Base-by-base conservation (phyloP, 768 basidiomycete species). In the Tylopilus cervinicoccineus region DNA sequence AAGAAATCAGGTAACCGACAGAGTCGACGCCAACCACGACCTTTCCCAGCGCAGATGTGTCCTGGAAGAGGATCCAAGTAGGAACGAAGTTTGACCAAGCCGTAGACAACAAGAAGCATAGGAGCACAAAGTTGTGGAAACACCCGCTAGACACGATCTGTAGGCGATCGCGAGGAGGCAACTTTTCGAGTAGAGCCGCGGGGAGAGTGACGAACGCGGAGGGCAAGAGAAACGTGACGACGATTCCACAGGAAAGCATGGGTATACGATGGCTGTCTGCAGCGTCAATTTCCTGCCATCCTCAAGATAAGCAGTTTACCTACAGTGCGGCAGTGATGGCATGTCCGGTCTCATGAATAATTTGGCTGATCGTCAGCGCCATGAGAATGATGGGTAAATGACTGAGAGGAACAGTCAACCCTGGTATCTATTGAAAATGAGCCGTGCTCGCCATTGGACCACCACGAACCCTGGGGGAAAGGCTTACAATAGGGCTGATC, bases 301-400 rank as follows among this genome's bases (percentile, higher is more conserved):
- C 34, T 4, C 1, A n/a, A 40, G 5, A 32, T 6, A 16, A 6
- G 10, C 10, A 4, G 14, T 19, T 36, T 19, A 67, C 86, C 60
- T 65, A 91, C 87, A 85, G 59, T 17, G 88, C 85, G 12, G 84
- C 91, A 9, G 82, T 71, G 37, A 92, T 59, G 12, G 84, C 86
- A 64, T 94, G 91, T 6, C 91, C 91, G 0, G 78, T 64, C 68
- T 94, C 91, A 55, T 93, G 91, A 17, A 87, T 61, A n/a, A 83
- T 56, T 64, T 92, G 90, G 45, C 77, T 76, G 9, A 79, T 20
- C 38, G 83, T 72, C 14, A 93, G 72, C 0, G 84, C 76, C 6
- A 78, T 27, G 7, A 92, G 55, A 40, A 93, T 78, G 14, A 83
- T 54, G 5, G 86, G 86, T 1, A 88, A 60, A 59, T 93, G 83